A percentile compares a stretch with the other conserved stretches of the same genome.
phyloP scores from a whole-genome alignment of 2,329 filamentous ascomycete genomes.

The Fusarium odoratissimum region DNA sequence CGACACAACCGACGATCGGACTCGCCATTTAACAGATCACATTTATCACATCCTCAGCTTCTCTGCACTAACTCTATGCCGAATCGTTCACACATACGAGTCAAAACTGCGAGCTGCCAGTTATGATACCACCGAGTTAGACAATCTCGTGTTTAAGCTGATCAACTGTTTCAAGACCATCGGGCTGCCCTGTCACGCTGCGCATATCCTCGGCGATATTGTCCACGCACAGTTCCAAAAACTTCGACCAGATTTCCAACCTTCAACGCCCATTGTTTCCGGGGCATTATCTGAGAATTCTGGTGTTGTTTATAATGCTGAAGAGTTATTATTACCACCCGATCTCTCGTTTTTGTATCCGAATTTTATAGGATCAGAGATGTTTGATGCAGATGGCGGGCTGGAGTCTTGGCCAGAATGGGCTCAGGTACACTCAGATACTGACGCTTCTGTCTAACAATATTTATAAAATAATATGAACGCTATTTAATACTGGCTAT shows the following conservation, averaged over 20 bases:
- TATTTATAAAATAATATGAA: not conserved
- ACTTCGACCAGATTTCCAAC: conserved; percentile 26
- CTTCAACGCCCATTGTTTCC: not conserved
- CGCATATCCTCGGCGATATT: conserved; percentile 43
- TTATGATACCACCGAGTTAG: conserved; percentile 28
- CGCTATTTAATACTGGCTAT: not conserved
- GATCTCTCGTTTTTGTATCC: conserved; percentile 20
- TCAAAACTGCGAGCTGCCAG: conserved; percentile 17
- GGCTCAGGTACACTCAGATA: conserved; percentile 3
- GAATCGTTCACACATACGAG: conserved; percentile 41
- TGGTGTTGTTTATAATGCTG: not conserved
- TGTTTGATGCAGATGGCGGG: conserved; percentile 9
- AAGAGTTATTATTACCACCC: conserved; percentile 1
- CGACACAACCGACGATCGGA: conserved; percentile 44
- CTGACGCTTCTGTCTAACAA: not conserved
- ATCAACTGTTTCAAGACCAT: conserved; percentile 42
- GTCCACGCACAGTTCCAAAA: conserved; percentile 39
- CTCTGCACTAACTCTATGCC: conserved; percentile 41
- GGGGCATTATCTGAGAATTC: not conserved
- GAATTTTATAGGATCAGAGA: conserved; percentile 17
- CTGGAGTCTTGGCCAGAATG: conserved; percentile 20
- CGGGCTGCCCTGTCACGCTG: conserved; percentile 42
- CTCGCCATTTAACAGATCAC: conserved; percentile 46
- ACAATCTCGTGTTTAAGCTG: conserved; percentile 31
- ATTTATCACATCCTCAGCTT: conserved; percentile 48